phyloP scores from a whole-genome alignment of 352 stramenopile species.

The Pythium aquatile region DNA sequence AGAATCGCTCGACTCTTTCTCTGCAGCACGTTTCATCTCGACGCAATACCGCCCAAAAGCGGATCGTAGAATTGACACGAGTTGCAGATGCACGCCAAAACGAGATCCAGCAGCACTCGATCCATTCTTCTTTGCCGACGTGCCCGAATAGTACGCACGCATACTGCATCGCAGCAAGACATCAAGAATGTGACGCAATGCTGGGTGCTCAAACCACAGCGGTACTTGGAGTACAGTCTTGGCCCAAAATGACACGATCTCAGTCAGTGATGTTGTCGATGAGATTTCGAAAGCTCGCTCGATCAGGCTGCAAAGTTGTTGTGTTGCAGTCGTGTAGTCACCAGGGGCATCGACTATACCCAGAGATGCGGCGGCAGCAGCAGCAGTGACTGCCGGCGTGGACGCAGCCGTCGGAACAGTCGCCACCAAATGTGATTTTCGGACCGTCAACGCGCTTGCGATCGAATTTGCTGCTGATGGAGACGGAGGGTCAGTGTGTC shows the following conservation, averaged over 20 bases:
- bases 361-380: conserved; percentile 41
- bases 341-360: conserved; percentile 43
- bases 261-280: conserved; percentile 32
- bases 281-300: conserved; percentile 65
- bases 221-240: conserved; percentile 65
- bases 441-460: conserved; percentile 27
- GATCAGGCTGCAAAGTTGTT: conserved; percentile 50
- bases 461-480: conserved; percentile 31
- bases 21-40: conserved; percentile 16
- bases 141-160: conserved; percentile 31
- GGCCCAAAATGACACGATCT: conserved; percentile 59
- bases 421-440: conserved; percentile 30
- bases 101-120: conserved; percentile 3
- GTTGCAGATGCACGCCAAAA: conserved; percentile 15
- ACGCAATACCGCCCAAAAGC: conserved; percentile 21
- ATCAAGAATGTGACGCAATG: conserved; percentile 64
- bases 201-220: conserved; percentile 77
- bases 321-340: conserved; percentile 54
- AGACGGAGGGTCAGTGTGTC: conserved; percentile 23
- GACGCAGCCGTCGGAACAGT: conserved; percentile 25
- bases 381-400: conserved; percentile 23
- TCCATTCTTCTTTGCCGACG: conserved; percentile 15
- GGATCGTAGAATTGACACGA: conserved; percentile 21
- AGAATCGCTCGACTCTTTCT: conserved; percentile 19
- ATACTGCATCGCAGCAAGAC: conserved; percentile 69